Conservation (phyloP, 257 asterid species). For the Fraxinus excelsior region DNA sequence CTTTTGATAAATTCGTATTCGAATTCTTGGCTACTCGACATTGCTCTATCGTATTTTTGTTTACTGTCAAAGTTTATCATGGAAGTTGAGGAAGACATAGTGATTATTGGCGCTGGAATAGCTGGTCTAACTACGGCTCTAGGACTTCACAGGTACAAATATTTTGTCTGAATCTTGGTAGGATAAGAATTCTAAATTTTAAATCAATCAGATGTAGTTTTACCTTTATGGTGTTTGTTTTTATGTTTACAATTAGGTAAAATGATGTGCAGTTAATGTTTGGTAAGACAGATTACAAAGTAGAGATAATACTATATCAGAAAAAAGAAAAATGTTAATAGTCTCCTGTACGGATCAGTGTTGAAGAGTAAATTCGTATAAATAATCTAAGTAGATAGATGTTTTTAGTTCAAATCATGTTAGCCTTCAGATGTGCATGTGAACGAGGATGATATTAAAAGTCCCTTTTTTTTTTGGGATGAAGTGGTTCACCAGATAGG, state of each 20-base stretch:
- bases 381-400: not conserved
- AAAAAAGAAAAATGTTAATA: no score
- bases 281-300: no score
- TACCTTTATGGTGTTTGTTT: not conserved
- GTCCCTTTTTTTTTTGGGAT: not conserved
- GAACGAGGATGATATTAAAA: not conserved
- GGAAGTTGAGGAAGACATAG: slow-evolving; percentile 32
- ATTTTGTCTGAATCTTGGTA: not conserved
- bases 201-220: not conserved
- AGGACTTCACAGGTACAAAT: slow-evolving; percentile 45
- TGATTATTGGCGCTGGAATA: slow-evolving; percentile 51
- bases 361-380: not conserved
- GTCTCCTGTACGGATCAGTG: no score
- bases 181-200: no score
- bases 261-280: no score
- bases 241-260: not conserved
- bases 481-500: not conserved
- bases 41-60: no score
- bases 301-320: no score
- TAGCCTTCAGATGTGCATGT: no score
- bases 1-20: not conserved
- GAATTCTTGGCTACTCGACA: not conserved
- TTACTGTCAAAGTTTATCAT: not conserved
- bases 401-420: not conserved
- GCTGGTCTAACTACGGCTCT: slow-evolving; percentile 45